These are phyloP conservation scores for Arabis alpina DNA, from an alignment of 345 rosid species.

Conservation along the genomic window DNA sequence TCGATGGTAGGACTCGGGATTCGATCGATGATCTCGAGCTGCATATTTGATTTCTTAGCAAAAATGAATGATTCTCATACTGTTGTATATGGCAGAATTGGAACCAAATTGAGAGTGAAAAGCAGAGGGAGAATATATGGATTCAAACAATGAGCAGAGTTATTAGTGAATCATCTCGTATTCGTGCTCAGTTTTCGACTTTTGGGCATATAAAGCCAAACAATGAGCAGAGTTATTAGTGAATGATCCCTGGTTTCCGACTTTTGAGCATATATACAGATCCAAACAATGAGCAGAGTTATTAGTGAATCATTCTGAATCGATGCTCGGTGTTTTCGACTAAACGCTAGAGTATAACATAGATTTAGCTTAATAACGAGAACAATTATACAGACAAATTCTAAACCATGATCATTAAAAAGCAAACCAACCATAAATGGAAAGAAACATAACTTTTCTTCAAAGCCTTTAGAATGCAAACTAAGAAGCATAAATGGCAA, in stretches of 20 bases:
- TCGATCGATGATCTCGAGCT: neutral
- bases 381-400: constrained; percentile 11
- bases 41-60: too few relatives aligned
- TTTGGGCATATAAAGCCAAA: too few relatives aligned
- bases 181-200: too few relatives aligned
- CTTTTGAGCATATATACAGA: too few relatives aligned
- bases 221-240: too few relatives aligned
- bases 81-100: neutral
- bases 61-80: too few relatives aligned
- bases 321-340: too few relatives aligned
- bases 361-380: neutral
- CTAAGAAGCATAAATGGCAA: constrained; percentile 18
- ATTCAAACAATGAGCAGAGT: too few relatives aligned
- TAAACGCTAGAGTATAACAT: neutral
- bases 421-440: constrained; percentile 20
- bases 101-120: neutral
- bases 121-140: too few relatives aligned
- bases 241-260: too few relatives aligned
- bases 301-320: too few relatives aligned
- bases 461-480: neutral
- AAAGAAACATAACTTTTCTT: neutral
- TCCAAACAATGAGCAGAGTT: too few relatives aligned
- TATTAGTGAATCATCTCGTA: neutral
- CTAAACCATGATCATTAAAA: neutral
- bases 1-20: neutral